Base-by-base conservation (phyloP, 2,329 filamentous ascomycete species). In the Fusarium torulosum region DNA sequence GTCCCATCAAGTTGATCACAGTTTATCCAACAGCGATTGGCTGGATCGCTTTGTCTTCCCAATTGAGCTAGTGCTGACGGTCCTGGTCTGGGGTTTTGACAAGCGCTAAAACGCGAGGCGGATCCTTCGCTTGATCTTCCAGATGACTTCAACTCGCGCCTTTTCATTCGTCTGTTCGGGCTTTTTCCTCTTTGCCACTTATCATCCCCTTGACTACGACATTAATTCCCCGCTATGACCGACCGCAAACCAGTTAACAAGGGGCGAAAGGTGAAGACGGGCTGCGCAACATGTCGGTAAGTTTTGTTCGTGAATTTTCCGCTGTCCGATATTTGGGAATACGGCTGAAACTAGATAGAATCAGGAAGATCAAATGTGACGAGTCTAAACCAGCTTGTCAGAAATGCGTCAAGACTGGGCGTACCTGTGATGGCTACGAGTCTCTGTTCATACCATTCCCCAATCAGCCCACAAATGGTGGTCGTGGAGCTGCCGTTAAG, bases 231-330 rank as follows among this genome's bases (percentile, higher is more conserved):
- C 47, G 60, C 50, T 15, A 77, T 78, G 74, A 41, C 66, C 38
- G 45, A 64, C 53, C 65, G 17, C 0, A 59, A 27, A 4, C 7
- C 3, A 9, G 17, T 10, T 2, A 7, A 4, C 1, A 19, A 3
- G 4, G n/a, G 67, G 46, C 64, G 73, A 19, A 81, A 81, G 53
- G 79, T 80, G 17, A 82, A 81, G 60, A 81, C 79, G 15, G 80
- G 79, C 46, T 82, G 80, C 70, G 69, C 62, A 69, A 82, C 80
- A 51, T 82, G 80, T 78, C 79, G 79, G 80, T 81, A 20, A 75
- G 78, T 77, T 3, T 7, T 8, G 3, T 4, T 8, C 3, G 8
- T 4, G 17, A 7, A 20, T 15, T 9, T 10, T 11, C 51, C 23
- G 17, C 27, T 10, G 15, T 46, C 13, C 25, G 31, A 2, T 5